Evolutionary conservation across 305 asterid genomes (phyloP).

Genomic region (Rubia peregrina): DNA sequence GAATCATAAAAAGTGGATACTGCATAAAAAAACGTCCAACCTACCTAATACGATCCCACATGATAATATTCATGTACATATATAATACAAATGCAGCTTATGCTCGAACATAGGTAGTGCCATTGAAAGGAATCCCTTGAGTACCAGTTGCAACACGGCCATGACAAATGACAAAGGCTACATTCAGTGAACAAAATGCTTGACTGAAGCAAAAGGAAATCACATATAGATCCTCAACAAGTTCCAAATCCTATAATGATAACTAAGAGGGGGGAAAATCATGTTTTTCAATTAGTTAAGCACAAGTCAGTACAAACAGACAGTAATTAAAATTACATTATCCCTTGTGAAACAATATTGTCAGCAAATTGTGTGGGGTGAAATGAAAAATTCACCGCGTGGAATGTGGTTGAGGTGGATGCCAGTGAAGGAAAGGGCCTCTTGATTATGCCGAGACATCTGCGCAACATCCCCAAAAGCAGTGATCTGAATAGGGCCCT

Average conservation of each 20-base stretch:
- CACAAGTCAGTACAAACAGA: neutral
- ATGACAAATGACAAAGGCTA: too few species aligned
- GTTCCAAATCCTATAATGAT: neutral
- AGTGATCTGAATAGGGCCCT: slow-evolving; percentile 78
- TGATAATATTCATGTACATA: too few species aligned
- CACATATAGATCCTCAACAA: neutral
- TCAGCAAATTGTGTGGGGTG: neutral
- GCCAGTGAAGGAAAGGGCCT: slow-evolving; percentile 85
- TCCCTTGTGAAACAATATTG: neutral
- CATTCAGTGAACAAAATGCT: neutral
- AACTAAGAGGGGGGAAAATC: neutral
- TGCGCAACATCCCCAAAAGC: slow-evolving; percentile 85
- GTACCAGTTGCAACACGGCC: too few species aligned
- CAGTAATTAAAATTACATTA: neutral
- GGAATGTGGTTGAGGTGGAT: slow-evolving; percentile 78
- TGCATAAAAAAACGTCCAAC: too few species aligned
- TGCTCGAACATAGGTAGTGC: too few species aligned
- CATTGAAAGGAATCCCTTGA: too few species aligned
- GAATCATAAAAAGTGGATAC: too few species aligned
- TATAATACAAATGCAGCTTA: too few species aligned
- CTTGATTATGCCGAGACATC: slow-evolving; percentile 73
- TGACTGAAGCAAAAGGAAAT: neutral
- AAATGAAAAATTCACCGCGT: slow-evolving; percentile 32
- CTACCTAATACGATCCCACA: too few species aligned
- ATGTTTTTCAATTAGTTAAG: neutral